A percentile compares a stretch with the other conserved stretches of the same genome.
Evolutionary conservation across 208 protist genomes (phyloP).

Genomic region (Wallacemonas collosoma): DNA sequence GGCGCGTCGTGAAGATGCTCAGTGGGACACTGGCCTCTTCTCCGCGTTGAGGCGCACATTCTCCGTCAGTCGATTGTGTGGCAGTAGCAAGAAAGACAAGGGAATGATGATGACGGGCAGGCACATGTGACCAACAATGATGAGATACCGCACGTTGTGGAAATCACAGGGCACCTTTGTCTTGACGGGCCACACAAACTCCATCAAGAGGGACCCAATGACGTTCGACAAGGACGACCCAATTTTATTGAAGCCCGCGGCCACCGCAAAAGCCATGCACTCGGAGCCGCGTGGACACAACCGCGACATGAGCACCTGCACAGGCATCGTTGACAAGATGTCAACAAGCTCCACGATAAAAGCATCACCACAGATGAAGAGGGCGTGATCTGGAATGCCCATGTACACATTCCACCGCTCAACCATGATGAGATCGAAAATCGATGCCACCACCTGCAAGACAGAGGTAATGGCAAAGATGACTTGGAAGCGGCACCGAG

Average conservation of each 20-base stretch:
- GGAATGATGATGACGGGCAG: constrained; percentile 42
- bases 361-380: constrained; percentile 70
- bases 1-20: background rate
- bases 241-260: constrained; percentile 66
- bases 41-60: constrained; percentile 24
- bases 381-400: constrained; percentile 58
- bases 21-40: background rate
- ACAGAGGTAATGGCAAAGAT: constrained; percentile 52
- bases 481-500: constrained; percentile 53
- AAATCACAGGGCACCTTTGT: constrained; percentile 46
- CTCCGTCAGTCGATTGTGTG: constrained; percentile 27
- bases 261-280: constrained; percentile 56
- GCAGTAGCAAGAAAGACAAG: constrained; percentile 48
- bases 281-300: constrained; percentile 67
- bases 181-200: constrained; percentile 29
- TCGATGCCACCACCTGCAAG: constrained; percentile 38
- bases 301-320: constrained; percentile 58
- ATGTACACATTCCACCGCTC: constrained; percentile 66
- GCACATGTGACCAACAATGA: constrained; percentile 50
- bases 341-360: constrained; percentile 44
- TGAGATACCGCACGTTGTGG: constrained; percentile 36
- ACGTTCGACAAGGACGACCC: constrained; percentile 34
- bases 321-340: constrained; percentile 63
- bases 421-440: constrained; percentile 80
- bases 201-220: constrained; percentile 43